Evolutionary conservation across 352 stramenopile species (phyloP), one percentile per base, ranked within the genome.

Genomic region (Phytopythium montanum): DNA sequence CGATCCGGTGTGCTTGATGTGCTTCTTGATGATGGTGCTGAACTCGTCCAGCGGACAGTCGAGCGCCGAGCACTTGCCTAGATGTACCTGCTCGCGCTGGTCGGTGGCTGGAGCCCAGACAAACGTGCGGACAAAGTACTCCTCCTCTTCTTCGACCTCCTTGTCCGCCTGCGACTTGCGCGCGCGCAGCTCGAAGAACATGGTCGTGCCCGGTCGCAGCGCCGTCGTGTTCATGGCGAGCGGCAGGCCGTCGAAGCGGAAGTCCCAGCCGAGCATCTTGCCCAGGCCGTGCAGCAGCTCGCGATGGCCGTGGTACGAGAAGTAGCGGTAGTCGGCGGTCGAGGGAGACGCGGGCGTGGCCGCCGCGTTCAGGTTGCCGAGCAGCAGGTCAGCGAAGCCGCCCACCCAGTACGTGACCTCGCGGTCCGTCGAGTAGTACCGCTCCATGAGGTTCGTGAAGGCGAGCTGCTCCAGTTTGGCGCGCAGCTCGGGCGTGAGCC

Each of bases 371-470:
- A 94, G 62, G 7, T 84, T 90, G 49, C 67, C 69, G 3, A 94
- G 60, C 52, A 94, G 66, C 55, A 94, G 61, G 23, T 88, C 72
- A 0, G 69, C 66, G 65, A 94, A 94, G 18, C 81, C 85, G 39
- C 81, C 85, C 44, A 88, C 80, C 85, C 85, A 94, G 73, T 94
- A 94, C 49, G 85, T 94, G 61, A 94, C 76, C 57, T 78, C 72
- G 36, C 81, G 81, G 25, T 88, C 78, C 21, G 85, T 90, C 23
- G 79, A 77, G 69, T 91, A 94, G 64, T 94, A 94, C 46, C 85
- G 68, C 63, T 94, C 85, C 85, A 94, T 92, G 53, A 94, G 81
- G 65, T 90, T 89, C 12, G 73, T 82, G 66, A 94, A 92, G 39
- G 82, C 81, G 34, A 94, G 65, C 41, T 85, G 65, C 62, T 92